phyloP scores from a whole-genome alignment of 257 asterid genomes.

The Nicotiana paniculata region DNA sequence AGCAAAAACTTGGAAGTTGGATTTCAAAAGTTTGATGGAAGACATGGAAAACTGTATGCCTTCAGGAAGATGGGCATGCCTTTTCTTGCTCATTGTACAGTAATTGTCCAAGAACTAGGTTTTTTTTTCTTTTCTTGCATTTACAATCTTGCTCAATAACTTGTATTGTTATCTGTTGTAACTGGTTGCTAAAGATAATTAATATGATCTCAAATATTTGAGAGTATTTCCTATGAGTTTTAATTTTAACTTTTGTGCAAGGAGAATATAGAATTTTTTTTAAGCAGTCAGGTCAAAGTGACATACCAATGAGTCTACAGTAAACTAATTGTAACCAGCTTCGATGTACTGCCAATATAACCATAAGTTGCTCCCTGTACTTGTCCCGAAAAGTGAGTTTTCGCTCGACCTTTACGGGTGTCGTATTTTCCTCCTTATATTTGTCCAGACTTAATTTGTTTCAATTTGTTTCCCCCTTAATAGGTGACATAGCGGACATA shows the following conservation, averaged over 20 bases:
- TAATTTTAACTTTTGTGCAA: neutral
- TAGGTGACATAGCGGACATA: too few species aligned
- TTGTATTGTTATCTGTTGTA: neutral
- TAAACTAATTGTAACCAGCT: too few species aligned
- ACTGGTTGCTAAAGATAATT: neutral
- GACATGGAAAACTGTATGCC: neutral
- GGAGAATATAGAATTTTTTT: neutral
- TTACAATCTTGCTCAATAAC: neutral
- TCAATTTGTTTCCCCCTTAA: too few species aligned
- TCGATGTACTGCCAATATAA: too few species aligned
- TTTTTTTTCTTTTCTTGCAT: neutral
- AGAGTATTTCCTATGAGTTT: neutral
- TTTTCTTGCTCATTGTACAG: slow-evolving; percentile 1
- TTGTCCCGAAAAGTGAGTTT: too few species aligned
- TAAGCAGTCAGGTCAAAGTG: neutral
- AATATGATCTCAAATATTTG: neutral
- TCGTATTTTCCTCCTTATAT: too few species aligned
- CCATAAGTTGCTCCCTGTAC: too few species aligned
- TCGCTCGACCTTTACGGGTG: too few species aligned
- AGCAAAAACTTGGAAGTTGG: neutral
- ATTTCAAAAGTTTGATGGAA: neutral
- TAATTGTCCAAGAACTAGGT: neutral
- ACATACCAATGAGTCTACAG: too few species aligned
- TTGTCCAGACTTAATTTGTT: too few species aligned
- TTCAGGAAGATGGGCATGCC: neutral